Evolutionary conservation across 805 yeast species (phyloP), one percentile per base, ranked within the genome.

Genomic region (Myxozyma nipponensis): DNA sequence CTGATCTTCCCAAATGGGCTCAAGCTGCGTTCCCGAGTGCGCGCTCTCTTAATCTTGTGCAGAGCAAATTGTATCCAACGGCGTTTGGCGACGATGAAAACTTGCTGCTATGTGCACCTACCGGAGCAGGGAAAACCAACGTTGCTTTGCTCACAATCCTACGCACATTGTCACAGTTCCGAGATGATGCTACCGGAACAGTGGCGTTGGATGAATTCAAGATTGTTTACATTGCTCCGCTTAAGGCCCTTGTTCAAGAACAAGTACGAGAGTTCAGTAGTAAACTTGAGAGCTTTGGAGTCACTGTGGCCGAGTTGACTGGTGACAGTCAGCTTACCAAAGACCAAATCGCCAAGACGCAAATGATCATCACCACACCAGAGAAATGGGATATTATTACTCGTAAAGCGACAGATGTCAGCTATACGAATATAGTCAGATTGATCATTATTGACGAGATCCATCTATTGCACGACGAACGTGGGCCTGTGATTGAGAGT

Each of bases 1-100:
- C 77, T 1, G 76, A 74, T 2, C 66, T 93, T 23, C 98, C 98
- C 0, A 76, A 70, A 21, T 93, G 96, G 97, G 84, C 91, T 0
- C 84, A 77, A 52, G 64, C 70, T 0, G 93, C 85, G 0, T 95
- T 93, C 61, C 86, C 89, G 0, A 65, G 76, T 0, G 68, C 74
- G 1, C 87, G 85, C 62, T 71, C 82, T 1, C 74, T 93, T 57
- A 93, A 93, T 66, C 71, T 87, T 46, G 78, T 93, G 15, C 99
- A 93, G 66, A 85, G 95, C 1, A 78, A 77, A 54, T 88, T 90
- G 0, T 87, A 69, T 57, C 93, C 93, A 1, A 63, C 72, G n/a
- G 96, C 95, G 0, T 86, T 91, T 57, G 62, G 74, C 3, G 69
- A 77, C 1, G 61, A 64, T 23, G 59, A 66, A 37, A 78, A 77